These are phyloP conservation scores for Phragmites australis DNA, from an alignment of 176 grass and related monocot genomes.

Conservation along the genomic window DNA sequence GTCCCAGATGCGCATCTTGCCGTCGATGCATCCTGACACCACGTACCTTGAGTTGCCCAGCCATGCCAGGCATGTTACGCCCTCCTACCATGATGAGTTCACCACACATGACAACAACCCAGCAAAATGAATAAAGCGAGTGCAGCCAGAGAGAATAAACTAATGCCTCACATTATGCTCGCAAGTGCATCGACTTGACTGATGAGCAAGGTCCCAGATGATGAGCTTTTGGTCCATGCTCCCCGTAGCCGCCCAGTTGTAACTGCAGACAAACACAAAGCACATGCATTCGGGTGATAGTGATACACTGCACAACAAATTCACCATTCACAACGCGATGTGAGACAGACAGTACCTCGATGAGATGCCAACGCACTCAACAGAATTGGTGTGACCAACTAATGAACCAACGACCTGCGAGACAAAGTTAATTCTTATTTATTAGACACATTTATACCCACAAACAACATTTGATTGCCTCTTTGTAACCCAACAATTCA, in stretches of 20 bases:
- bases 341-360: conserved; percentile 68
- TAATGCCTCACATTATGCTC: conserved; percentile 60
- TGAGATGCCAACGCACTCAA: conserved; percentile 73
- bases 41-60: conserved; percentile 72
- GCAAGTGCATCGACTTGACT: conserved; percentile 60
- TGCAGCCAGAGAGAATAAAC: neutral
- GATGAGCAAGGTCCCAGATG: conserved; percentile 70
- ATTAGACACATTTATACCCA: too few relatives aligned
- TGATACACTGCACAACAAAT: too few relatives aligned
- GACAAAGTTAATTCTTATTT: neutral
- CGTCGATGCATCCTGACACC: conserved; percentile 67
- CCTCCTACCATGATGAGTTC: conserved; percentile 46
- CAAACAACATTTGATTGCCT: too few relatives aligned
- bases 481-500: too few relatives aligned
- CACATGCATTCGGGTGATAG: too few relatives aligned
- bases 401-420: conserved; percentile 65
- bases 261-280: conserved; percentile 33
- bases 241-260: conserved; percentile 68
- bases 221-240: conserved; percentile 83
- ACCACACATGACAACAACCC: neutral
- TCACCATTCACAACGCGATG: too few relatives aligned
- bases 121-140: neutral
- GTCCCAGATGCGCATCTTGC: conserved; percentile 89
- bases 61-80: conserved; percentile 64
- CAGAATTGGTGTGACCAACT: conserved; percentile 58